Conservation (phyloP, 257 asterid species). For the Solanum gracilifrons region DNA sequence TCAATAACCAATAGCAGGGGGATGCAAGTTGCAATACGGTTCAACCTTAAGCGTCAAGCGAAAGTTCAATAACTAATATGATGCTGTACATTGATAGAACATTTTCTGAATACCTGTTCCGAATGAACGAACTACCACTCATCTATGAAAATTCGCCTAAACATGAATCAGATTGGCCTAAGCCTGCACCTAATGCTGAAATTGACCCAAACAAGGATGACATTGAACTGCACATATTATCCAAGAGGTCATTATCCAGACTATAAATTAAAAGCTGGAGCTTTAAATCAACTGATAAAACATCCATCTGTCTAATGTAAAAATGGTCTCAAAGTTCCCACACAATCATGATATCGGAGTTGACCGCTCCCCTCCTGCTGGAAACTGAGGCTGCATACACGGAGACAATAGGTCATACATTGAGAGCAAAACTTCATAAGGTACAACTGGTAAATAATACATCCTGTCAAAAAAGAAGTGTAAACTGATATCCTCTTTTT, state of each 20-base stretch:
- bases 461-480: background rate
- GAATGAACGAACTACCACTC: background rate
- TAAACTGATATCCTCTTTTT: background rate
- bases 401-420: background rate
- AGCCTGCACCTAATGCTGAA: background rate
- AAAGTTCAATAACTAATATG: background rate
- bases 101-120: background rate
- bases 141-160: background rate
- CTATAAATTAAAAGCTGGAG: background rate
- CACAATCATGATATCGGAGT: background rate
- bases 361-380: background rate
- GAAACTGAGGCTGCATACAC: background rate
- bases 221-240: background rate
- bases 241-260: background rate
- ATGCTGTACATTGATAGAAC: background rate
- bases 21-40: background rate
- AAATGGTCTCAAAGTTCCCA: background rate
- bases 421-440: background rate
- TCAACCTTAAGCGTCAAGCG: background rate
- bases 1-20: background rate
- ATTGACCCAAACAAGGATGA: background rate
- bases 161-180: background rate
- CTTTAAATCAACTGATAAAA: background rate
- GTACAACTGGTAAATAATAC: background rate
- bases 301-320: background rate